Percentiles rank a stretch among this genome's conserved stretches.
phyloP scores from a whole-genome alignment of 495 filamentous ascomycete genomes.

The Patellaria atrata region DNA sequence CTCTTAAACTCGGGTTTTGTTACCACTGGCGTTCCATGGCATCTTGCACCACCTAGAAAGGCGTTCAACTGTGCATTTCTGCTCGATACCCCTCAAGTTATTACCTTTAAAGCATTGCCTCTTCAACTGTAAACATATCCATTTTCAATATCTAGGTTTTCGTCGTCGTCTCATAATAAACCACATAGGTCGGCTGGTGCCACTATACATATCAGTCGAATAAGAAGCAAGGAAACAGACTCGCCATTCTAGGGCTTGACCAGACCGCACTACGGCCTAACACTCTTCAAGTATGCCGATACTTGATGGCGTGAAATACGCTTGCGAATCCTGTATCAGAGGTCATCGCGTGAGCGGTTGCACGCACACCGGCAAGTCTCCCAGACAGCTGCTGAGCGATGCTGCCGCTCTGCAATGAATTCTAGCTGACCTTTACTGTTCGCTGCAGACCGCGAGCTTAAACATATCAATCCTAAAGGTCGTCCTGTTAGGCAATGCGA shows the following conservation, averaged over 20 bases:
- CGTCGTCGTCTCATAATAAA: conserved; percentile 1
- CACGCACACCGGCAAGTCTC: conserved; percentile 26
- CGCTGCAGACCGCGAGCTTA: conserved; percentile 66
- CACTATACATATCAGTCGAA: neutral
- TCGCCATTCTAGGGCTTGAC: neutral
- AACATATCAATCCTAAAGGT: conserved; percentile 97
- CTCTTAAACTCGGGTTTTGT: conserved; percentile 10
- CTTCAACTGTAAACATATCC: neutral
- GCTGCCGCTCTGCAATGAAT: neutral
- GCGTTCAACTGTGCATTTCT: conserved; percentile 14
- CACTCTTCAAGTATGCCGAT: conserved; percentile 15
- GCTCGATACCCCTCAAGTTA: conserved; percentile 17
- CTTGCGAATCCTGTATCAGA: conserved; percentile 30
- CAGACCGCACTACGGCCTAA: neutral
- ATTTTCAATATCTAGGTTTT: neutral
- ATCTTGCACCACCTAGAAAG: conserved; percentile 5
- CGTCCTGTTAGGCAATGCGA: conserved; percentile 96
- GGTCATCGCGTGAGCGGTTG: conserved; percentile 32
- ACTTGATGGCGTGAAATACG: conserved; percentile 29
- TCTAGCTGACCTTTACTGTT: neutral
- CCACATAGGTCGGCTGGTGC: neutral
- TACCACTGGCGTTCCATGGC: conserved; percentile 20
- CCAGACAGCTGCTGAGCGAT: neutral
- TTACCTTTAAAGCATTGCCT: conserved; percentile 1
- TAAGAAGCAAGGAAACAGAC: conserved; percentile 1